Evolutionary conservation across 352 stramenopile genomes (phyloP).

Genomic region (Phytopythium vexans): DNA sequence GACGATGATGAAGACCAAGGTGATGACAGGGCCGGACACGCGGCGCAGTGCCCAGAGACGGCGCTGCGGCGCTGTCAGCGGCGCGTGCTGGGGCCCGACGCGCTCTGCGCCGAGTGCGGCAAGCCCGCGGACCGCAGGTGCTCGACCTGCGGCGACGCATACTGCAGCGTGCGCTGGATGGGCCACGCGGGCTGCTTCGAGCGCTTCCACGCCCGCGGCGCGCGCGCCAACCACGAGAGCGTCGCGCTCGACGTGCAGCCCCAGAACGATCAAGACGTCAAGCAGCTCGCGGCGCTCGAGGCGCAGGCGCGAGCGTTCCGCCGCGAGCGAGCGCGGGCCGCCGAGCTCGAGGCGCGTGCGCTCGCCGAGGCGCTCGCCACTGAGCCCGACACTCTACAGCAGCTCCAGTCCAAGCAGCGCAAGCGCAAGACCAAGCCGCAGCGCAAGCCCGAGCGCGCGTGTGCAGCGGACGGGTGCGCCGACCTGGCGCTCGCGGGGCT

Average conservation of each 20-base stretch:
- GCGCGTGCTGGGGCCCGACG: constrained; percentile 47
- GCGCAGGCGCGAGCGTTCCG: constrained; percentile 53
- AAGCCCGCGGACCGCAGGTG: constrained; percentile 71
- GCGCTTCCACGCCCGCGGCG: constrained; percentile 71
- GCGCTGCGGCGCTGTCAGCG: constrained; percentile 45
- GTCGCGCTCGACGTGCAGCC: constrained; percentile 9
- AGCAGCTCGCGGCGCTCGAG: constrained; percentile 58
- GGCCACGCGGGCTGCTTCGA: constrained; percentile 83
- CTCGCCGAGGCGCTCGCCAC: constrained; percentile 23
- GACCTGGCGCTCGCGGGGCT: background rate
- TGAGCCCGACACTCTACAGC: constrained; percentile 5
- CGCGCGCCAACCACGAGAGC: constrained; percentile 47
- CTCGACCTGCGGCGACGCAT: constrained; percentile 58
- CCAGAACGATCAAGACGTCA: constrained; percentile 19
- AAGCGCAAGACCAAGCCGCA: constrained; percentile 29
- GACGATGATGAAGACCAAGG: constrained; percentile 2
- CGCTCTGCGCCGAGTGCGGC: constrained; percentile 71
- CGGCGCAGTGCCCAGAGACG: constrained; percentile 56
- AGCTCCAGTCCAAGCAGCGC: constrained; percentile 12
- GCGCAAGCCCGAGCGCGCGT: constrained; percentile 2
- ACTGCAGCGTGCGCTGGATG: constrained; percentile 85
- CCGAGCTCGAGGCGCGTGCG: constrained; percentile 50
- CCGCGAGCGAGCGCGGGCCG: constrained; percentile 41
- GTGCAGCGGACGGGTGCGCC: background rate
- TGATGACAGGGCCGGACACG: constrained; percentile 16